Conservation (phyloP, 1,284 basidiomycete genomes). For the Heterobasidion parviporum region DNA sequence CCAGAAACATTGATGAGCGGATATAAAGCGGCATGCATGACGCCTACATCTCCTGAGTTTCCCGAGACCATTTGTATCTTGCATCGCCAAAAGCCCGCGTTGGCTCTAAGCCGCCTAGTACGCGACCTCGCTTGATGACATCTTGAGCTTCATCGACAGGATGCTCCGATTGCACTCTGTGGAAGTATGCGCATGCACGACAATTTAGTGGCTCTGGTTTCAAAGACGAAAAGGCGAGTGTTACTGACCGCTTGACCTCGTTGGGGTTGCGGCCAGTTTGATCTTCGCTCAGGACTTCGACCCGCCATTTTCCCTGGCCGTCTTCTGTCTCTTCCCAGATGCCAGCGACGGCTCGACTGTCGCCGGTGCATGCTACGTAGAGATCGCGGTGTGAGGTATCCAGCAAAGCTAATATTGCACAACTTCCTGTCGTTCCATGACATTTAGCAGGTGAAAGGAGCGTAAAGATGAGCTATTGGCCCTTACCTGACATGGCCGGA, state of each 20-base stretch:
- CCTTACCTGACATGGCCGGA: slow-evolving; percentile 67
- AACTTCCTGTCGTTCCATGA: slow-evolving; percentile 55
- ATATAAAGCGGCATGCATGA: slow-evolving; percentile 2
- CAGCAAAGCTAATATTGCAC: slow-evolving; percentile 79
- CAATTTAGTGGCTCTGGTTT: not conserved
- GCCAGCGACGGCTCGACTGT: slow-evolving; percentile 93
- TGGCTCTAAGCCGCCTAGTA: slow-evolving; percentile 92
- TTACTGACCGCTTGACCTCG: slow-evolving; percentile 60
- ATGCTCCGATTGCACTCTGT: slow-evolving; percentile 85
- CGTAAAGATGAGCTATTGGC: not conserved
- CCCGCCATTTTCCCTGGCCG: slow-evolving; percentile 68
- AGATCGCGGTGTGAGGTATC: slow-evolving; percentile 77
- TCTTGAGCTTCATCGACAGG: slow-evolving; percentile 72
- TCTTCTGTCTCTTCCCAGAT: slow-evolving; percentile 68
- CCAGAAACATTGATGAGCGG: not conserved
- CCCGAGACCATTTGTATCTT: slow-evolving; percentile 83
- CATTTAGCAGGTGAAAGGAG: slow-evolving; percentile 5
- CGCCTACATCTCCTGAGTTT: slow-evolving; percentile 66
- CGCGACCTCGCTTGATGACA: slow-evolving; percentile 81
- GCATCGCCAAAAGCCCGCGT: slow-evolving; percentile 94
- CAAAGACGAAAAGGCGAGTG: not conserved
- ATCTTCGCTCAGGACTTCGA: slow-evolving; percentile 90
- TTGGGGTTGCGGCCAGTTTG: slow-evolving; percentile 90
- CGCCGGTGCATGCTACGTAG: slow-evolving; percentile 90
- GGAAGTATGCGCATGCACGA: not conserved